Evolutionary conservation across 2,329 filamentous ascomycete species (phyloP).

Genomic region (Ustulina deusta): DNA sequence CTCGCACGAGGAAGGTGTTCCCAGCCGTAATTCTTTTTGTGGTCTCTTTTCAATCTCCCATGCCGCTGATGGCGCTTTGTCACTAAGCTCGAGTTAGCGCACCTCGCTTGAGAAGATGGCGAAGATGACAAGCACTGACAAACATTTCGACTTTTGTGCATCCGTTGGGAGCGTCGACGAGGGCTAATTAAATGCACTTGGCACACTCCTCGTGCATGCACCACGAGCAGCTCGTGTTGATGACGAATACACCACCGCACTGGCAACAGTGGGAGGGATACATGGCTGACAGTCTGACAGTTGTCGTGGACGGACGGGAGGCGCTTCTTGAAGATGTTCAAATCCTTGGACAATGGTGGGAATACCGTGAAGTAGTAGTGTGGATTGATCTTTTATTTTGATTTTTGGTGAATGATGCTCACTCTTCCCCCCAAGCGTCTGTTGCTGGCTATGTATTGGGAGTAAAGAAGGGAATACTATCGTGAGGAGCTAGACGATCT

Average conservation of each 20-base stretch:
- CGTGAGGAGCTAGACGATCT: slow-evolving; percentile 11
- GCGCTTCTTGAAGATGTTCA: not conserved
- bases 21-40: not conserved
- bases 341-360: not conserved
- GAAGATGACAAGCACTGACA: slow-evolving; percentile 3
- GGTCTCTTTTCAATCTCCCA: slow-evolving; percentile 2
- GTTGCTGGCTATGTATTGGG: not conserved
- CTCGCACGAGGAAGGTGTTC: not conserved
- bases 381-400: not conserved
- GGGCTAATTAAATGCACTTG: slow-evolving; percentile 41
- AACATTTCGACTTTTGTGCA: not conserved
- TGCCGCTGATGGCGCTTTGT: not conserved
- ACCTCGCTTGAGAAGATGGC: not conserved
- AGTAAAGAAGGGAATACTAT: not conserved
- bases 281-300: slow-evolving; percentile 37
- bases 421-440: not conserved
- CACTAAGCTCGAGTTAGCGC: slow-evolving; percentile 1
- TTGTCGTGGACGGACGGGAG: slow-evolving; percentile 1
- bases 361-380: not conserved
- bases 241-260: slow-evolving; percentile 50
- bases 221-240: slow-evolving; percentile 49
- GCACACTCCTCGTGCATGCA: slow-evolving; percentile 50
- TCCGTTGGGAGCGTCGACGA: not conserved
- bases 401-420: not conserved
- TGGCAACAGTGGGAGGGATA: slow-evolving; percentile 50